A percentile compares a stretch with the other conserved stretches of the same genome.
Evolutionary conservation across 371 early-diverging fungal genomes (phyloP).

Genomic region (Lichtheimia ramosa): DNA sequence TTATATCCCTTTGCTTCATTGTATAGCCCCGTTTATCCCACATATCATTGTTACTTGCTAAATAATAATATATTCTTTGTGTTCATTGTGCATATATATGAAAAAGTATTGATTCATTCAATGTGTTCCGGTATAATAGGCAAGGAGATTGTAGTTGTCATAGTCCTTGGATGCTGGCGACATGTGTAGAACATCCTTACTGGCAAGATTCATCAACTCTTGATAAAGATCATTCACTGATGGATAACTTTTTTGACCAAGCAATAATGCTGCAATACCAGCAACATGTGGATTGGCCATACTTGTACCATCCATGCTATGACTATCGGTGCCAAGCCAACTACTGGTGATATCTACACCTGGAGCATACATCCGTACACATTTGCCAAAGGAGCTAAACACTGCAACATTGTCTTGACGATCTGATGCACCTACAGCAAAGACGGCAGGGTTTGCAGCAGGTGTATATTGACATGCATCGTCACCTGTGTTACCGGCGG

Average conservation of each 20-base stretch:
- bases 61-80: not conserved
- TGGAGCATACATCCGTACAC: slow-evolving; percentile 62
- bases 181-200: slow-evolving; percentile 12
- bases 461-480: slow-evolving; percentile 75
- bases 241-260: slow-evolving; percentile 16
- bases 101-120: not conserved
- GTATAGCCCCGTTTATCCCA: not conserved
- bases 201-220: slow-evolving; percentile 13
- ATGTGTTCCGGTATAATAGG: slow-evolving; percentile 14
- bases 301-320: slow-evolving; percentile 68
- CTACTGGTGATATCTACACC: slow-evolving; percentile 48
- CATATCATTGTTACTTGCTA: not conserved
- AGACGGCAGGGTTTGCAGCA: slow-evolving; percentile 55
- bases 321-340: slow-evolving; percentile 39
- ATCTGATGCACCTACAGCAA: slow-evolving; percentile 70
- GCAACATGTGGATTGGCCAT: slow-evolving; percentile 74
- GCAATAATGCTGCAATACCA: slow-evolving; percentile 42
- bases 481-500: slow-evolving; percentile 72
- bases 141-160: slow-evolving; percentile 17
- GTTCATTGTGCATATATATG: not conserved
- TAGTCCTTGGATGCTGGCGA: not conserved
- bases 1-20: not conserved
- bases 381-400: slow-evolving; percentile 55
- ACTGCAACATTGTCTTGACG: slow-evolving; percentile 41
- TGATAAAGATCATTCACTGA: slow-evolving; percentile 17